Evolutionary conservation across 352 stramenopile genomes (phyloP).

Genomic region (Saprolegnia parasitica): DNA sequence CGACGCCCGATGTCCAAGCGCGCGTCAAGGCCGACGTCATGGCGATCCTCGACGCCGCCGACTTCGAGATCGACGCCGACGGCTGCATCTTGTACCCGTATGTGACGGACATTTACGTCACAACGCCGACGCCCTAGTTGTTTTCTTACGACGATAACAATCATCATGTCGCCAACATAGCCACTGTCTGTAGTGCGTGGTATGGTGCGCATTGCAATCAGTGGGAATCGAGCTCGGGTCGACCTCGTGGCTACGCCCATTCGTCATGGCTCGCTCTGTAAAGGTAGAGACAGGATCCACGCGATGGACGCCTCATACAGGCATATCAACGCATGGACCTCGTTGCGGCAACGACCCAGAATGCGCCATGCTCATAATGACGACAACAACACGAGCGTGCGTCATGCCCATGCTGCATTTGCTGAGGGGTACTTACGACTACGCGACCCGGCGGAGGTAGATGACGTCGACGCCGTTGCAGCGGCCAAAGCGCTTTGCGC

Average conservation of each 20-base stretch:
- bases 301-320: no score
- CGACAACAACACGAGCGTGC: neutral
- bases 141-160: neutral
- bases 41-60: constrained; percentile 9
- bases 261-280: no score
- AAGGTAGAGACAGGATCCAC: no score
- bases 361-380: neutral
- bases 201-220: no score
- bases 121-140: neutral
- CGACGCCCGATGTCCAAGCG: neutral
- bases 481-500: constrained; percentile 58
- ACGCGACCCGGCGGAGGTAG: constrained; percentile 41
- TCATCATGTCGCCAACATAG: no score
- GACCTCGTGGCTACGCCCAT: no score
- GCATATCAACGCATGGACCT: no score
- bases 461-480: constrained; percentile 83
- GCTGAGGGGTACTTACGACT: neutral
- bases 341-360: no score
- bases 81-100: constrained; percentile 27
- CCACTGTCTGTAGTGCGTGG: no score
- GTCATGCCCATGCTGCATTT: neutral
- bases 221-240: no score
- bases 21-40: constrained; percentile 18
- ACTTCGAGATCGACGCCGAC: constrained; percentile 9
- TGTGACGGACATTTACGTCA: constrained; percentile 25